Base-by-base conservation (phyloP, 2,329 filamentous ascomycete species). In the Stylonectria norvegica region DNA sequence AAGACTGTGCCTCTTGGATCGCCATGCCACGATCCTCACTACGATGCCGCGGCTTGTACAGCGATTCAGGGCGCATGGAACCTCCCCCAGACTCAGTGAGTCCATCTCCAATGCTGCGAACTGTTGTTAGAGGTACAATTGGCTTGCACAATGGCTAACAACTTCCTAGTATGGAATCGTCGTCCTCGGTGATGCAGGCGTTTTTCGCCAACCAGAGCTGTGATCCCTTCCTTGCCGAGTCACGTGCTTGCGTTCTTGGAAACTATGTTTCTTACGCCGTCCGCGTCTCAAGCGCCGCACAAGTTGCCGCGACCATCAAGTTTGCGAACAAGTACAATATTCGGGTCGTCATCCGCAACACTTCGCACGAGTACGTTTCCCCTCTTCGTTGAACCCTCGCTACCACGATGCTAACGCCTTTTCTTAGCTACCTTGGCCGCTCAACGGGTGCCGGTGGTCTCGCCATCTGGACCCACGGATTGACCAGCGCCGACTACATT, bases 381-480 rank as follows among this genome's bases (percentile, higher is more conserved):
- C n/a, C n/a, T n/a, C n/a, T n/a, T n/a, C n/a, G n/a, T n/a, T n/a
- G n/a, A n/a, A n/a, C n/a, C n/a, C n/a, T n/a, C 4, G 1, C 3
- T 5, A 5, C 4, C 3, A 20, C 15, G 20, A 20, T 17, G 17
- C 20, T 42, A 34, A 33, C 9, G 1, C 3, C 2, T 8, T 5
- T 40, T 29, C 22, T 43, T 47, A 47, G 44, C 19, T 49, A 49
- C 25, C 46, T 65, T 23, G 82, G 81, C 28, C 75, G 77, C 29
- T 80, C 75, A 0, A 79, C 79, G 0, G 83, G 81, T 8, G 62
- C 61, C 12, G 65, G 66, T 10, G 56, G 63, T 4, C 52, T 71
- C 15, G 60, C 63, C 9, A 54, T 71, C 36, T 69, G 67, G 63
- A 70, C 64, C 2, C 68, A 71, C 45, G 50, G 60, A 40, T 55